Evolutionary conservation across 257 asterid genomes (phyloP).

Genomic region (Nicotiana obtusifolia): DNA sequence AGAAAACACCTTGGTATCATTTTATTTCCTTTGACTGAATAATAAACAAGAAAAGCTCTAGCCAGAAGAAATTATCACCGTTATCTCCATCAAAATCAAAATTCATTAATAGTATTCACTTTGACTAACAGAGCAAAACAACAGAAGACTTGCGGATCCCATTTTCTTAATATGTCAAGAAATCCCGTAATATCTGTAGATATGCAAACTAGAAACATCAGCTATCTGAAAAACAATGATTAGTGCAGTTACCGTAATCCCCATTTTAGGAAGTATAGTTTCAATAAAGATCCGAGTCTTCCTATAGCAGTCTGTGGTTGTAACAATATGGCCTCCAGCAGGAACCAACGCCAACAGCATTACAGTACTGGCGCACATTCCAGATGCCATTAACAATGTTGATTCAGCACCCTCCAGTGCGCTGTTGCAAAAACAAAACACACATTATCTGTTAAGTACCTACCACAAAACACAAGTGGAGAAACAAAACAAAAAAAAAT

Average conservation of each 20-base stretch:
- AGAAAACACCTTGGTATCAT: not conserved
- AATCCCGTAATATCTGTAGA: not conserved
- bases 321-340: slow-evolving; percentile 89
- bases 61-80: not conserved
- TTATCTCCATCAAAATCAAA: not conserved
- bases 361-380: slow-evolving; percentile 89
- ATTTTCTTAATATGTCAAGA: not conserved
- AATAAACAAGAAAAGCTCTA: not conserved
- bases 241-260: slow-evolving; percentile 50
- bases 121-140: not conserved
- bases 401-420: slow-evolving; percentile 96
- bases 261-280: slow-evolving; percentile 81
- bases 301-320: slow-evolving; percentile 91
- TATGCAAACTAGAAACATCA: not conserved
- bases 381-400: slow-evolving; percentile 77
- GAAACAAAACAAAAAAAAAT: not conserved
- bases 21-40: not conserved
- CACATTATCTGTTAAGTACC: not conserved
- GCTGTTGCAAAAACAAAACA: slow-evolving; percentile 36
- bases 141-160: not conserved
- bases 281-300: slow-evolving; percentile 83
- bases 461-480: not conserved
- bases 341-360: slow-evolving; percentile 83
- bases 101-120: not conserved
- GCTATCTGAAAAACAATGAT: not conserved